Conservation (phyloP, 2,329 filamentous ascomycete species). For the Chaetomium sp. region DNA sequence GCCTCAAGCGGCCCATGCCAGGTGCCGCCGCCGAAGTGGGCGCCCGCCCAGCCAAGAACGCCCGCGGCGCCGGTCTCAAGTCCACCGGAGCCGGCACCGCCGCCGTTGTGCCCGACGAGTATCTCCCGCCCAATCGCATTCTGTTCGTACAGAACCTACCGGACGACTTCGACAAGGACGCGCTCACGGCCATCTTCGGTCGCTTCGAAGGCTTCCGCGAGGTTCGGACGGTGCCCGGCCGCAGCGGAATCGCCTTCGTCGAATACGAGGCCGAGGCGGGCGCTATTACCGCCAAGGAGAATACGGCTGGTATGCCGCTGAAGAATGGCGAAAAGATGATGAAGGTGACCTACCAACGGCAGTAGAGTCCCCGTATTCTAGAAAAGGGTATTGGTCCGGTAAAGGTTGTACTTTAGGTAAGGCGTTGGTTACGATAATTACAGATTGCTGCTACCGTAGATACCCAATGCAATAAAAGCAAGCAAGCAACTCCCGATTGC, state of each 20-base stretch:
- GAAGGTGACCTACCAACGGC: slow-evolving; percentile 94
- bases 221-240: slow-evolving; percentile 82
- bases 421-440: slow-evolving; percentile 9
- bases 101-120: slow-evolving; percentile 91
- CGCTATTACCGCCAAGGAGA: slow-evolving; percentile 92
- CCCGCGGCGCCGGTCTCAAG: slow-evolving; percentile 75
- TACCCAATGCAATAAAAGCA: slow-evolving; percentile 32
- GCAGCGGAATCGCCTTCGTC: slow-evolving; percentile 89
- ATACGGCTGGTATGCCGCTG: slow-evolving; percentile 80
- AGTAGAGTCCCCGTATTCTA: slow-evolving; percentile 51
- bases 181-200: slow-evolving; percentile 77
- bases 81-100: slow-evolving; percentile 67
- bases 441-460: slow-evolving; percentile 15
- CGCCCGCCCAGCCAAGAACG: slow-evolving; percentile 64
- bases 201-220: slow-evolving; percentile 94
- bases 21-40: slow-evolving; percentile 46
- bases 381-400: not conserved
- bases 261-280: slow-evolving; percentile 91
- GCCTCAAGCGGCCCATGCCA: slow-evolving; percentile 62
- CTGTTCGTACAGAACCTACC: slow-evolving; percentile 92
- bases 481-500: slow-evolving; percentile 29
- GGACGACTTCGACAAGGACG: slow-evolving; percentile 80
- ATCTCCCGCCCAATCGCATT: slow-evolving; percentile 95
- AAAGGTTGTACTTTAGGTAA: slow-evolving; percentile 6
- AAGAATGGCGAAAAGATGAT: slow-evolving; percentile 75